Conservation (phyloP, 2,329 filamentous ascomycete genomes). For the Aspergillus brasiliensis region DNA sequence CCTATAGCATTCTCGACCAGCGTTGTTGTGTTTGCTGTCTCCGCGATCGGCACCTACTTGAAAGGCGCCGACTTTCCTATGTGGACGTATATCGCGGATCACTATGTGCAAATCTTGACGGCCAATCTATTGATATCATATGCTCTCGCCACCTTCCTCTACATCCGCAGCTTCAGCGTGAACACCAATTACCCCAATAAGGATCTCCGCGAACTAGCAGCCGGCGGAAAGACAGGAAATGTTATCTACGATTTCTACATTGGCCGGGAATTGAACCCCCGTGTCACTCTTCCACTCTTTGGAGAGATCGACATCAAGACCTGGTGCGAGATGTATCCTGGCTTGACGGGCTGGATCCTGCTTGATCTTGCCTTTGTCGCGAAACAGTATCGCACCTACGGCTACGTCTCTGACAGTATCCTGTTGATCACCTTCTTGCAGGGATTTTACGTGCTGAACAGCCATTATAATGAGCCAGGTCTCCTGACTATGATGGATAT, state of each 20-base stretch:
- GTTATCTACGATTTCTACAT: constrained; percentile 93
- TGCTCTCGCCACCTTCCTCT: constrained; percentile 71
- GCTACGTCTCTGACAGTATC: constrained; percentile 80
- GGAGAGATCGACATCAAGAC: constrained; percentile 78
- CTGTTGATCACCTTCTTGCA: constrained; percentile 74
- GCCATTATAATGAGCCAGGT: constrained; percentile 78
- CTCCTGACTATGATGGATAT: constrained; percentile 91
- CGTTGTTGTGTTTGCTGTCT: constrained; percentile 65
- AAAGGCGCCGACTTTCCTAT: constrained; percentile 78
- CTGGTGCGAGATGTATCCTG: constrained; percentile 82
- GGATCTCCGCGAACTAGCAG: constrained; percentile 72
- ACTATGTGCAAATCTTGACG: constrained; percentile 81
- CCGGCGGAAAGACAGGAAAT: constrained; percentile 77
- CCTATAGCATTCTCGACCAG: constrained; percentile 70
- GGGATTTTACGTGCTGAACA: constrained; percentile 76
- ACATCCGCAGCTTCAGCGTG: constrained; percentile 76
- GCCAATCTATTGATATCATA: constrained; percentile 76
- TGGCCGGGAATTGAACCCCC: constrained; percentile 87
- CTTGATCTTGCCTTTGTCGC: constrained; percentile 79
- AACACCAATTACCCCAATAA: constrained; percentile 59
- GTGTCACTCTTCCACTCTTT: constrained; percentile 59
- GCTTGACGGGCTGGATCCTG: constrained; percentile 82
- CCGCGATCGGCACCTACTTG: constrained; percentile 69
- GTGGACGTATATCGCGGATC: constrained; percentile 88
- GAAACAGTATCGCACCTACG: constrained; percentile 80